Base-by-base conservation (phyloP, 2,329 filamentous ascomycete genomes). In the Coleophoma eucalyptorum region DNA sequence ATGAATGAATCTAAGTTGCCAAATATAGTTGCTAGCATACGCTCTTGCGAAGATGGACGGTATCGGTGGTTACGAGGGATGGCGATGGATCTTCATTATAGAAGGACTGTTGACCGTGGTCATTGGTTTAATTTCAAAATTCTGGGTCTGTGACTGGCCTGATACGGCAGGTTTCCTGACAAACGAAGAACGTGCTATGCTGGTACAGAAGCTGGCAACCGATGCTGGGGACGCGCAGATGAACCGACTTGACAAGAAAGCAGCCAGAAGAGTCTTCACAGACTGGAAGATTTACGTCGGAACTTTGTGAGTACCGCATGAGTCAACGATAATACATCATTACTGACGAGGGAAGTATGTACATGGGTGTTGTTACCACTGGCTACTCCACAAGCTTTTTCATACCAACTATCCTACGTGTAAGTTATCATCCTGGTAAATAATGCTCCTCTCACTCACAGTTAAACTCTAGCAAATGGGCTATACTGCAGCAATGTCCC, bases 301-400 rank as follows among this genome's bases (percentile, higher is more conserved):
- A 21, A 37, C 49, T 3, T 13, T 56, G 47, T 26, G 26, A 26
- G 26, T 26, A 26, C 2, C 5, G 26, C 3, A 26, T 26, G 3
- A 26, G 26, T 26, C 26, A 3, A 5, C 3, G 10, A 26, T 26
- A 8, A 5, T 26, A 8, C 26, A 26, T 26, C 26, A 5, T 26
- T 8, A 26, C 26, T 26, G 10, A 26, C 10, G 4, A 5, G 26
- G 10, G 26, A 7, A 26, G 26, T 5, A 80, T 87, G 43, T 86
- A 84, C 60, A 84, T 83, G 74, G 80, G 83, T 13, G 82, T 85
- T 48, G 69, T 73, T 15, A 73, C 66, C 48, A 72, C 72, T 12
- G 62, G 69, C 16, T 73, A 73, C 56, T 64, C 69, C 16, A 63
- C 63, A 11, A 61, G 59, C 8, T 71, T 71, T 55, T 72, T 71